Base-by-base conservation (phyloP, 225 moss, liverwort and hornwort species). In the Thuidium tamariscinum region DNA sequence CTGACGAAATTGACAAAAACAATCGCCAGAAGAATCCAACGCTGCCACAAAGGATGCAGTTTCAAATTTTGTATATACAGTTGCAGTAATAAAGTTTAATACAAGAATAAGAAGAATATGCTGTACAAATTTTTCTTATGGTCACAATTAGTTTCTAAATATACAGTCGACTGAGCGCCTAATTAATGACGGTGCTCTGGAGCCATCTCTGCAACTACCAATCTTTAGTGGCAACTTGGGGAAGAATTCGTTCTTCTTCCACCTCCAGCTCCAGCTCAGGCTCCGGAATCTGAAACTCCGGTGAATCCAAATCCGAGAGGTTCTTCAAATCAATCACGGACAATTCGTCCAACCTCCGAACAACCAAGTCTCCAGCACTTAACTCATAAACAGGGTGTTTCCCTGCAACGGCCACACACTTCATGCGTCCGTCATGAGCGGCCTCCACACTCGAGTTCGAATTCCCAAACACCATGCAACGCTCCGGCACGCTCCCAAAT, bases 391-490 rank as follows among this genome's bases (percentile, higher is more conserved):
- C 83, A 26, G 96, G 97, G 52, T 97, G 97, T 80, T 99, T 99
- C 8, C 99, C 99, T 51, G 99, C 97, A 54, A 99, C 95, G 23
- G 99, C 99, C 44, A 99, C 97, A 83, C 95, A 95, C 88, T 99
- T 99, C 99, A 99, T 99, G 64, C 90, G 89, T 26, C 92, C 96
- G 41, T 99, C 99, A 80, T 99, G 99, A 19, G 99, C 97, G 10
- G 96, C 99, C 82, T 99, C 99, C 10, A 97, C 90, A 74, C 96
- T 96, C 11, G 94, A 92, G 49, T 99, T 99, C 21, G 99, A 99
- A 46, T 97, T 97, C 30, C 99, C 99, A 11, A 99, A 99, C 16
- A 99, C 99, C 77, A 99, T 94, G 85, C 99, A 99, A 20, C 99
- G 93, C 91, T 97, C 96, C 15, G 97, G 86, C 16, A 96, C 97